phyloP scores from a whole-genome alignment of 805 yeast genomes.

The Scheffersomyces spartinae region DNA sequence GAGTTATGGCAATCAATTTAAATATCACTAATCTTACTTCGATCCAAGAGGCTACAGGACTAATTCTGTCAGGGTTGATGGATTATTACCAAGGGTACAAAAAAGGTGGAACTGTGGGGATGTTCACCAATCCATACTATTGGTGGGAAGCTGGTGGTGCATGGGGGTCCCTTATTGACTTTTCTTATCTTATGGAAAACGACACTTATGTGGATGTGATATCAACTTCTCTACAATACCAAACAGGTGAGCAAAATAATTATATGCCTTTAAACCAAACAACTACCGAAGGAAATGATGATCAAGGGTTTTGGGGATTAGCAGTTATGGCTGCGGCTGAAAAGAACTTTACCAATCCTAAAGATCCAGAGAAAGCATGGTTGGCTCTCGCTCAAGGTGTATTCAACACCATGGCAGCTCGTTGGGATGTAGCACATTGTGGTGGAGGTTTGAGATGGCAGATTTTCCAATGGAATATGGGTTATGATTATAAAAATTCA shows the following conservation, averaged over 20 bases:
- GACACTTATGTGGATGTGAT: slow-evolving; percentile 50
- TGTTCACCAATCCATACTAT: slow-evolving; percentile 84
- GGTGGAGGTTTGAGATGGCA: slow-evolving; percentile 95
- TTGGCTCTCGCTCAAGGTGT: slow-evolving; percentile 77
- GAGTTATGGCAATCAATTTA: slow-evolving; percentile 6
- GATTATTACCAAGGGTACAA: slow-evolving; percentile 67
- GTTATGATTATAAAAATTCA: slow-evolving; percentile 86
- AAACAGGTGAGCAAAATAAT: slow-evolving; percentile 53
- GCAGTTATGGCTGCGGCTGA: slow-evolving; percentile 91
- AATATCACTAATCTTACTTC: slow-evolving; percentile 31
- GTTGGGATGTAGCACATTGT: slow-evolving; percentile 75
- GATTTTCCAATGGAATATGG: slow-evolving; percentile 87
- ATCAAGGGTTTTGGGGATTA: slow-evolving; percentile 95
- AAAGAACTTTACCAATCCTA: slow-evolving; percentile 67
- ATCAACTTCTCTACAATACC: slow-evolving; percentile 47
- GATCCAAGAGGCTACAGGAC: slow-evolving; percentile 43
- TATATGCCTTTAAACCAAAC: slow-evolving; percentile 83
- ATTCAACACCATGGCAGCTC: slow-evolving; percentile 76
- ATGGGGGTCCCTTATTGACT: slow-evolving; percentile 79
- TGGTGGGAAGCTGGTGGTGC: slow-evolving; percentile 99
- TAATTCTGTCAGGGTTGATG: slow-evolving; percentile 60
- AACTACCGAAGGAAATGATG: slow-evolving; percentile 94
- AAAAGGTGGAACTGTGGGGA: slow-evolving; percentile 72
- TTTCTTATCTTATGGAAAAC: slow-evolving; percentile 60
- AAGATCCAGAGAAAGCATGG: slow-evolving; percentile 71